Conservation (phyloP, 441 rosid genomes). For the Breynia disticha region DNA sequence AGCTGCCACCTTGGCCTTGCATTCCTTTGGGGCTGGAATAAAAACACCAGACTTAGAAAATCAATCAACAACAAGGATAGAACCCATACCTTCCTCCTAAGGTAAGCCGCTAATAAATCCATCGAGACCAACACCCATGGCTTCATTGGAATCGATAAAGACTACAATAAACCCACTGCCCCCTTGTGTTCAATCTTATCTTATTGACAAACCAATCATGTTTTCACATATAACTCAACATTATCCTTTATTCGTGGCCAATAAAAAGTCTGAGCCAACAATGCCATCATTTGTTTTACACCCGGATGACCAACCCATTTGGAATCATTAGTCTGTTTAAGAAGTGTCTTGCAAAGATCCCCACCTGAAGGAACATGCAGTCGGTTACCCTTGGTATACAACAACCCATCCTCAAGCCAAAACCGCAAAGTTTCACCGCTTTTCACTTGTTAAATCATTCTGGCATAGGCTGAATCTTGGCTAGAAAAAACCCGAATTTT, state of each 20-base stretch:
- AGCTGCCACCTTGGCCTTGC: neutral
- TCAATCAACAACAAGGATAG: neutral
- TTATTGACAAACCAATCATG: neutral
- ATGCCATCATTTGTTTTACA: neutral
- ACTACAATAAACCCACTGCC: neutral
- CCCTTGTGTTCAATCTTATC: slow-evolving; percentile 1
- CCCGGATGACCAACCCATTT: too few relatives aligned
- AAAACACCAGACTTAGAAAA: neutral
- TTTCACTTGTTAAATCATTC: too few relatives aligned
- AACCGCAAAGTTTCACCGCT: too few relatives aligned
- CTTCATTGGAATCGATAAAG: neutral
- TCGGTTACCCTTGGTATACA: too few relatives aligned
- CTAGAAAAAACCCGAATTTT: too few relatives aligned
- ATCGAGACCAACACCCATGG: slow-evolving; percentile 2
- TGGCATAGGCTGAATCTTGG: too few relatives aligned
- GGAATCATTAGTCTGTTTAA: too few relatives aligned
- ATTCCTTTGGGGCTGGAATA: neutral
- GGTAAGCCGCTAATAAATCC: slow-evolving; percentile 5
- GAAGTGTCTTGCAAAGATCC: too few relatives aligned
- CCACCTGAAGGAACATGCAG: too few relatives aligned
- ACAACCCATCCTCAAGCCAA: too few relatives aligned
- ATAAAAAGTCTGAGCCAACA: neutral
- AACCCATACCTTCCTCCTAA: neutral
- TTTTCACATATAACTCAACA: neutral
- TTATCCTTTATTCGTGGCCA: neutral